A percentile compares a stretch with the other conserved stretches of the same genome.
Evolutionary conservation across 805 yeast genomes (phyloP).

Genomic region (Torulaspora maleeae): DNA sequence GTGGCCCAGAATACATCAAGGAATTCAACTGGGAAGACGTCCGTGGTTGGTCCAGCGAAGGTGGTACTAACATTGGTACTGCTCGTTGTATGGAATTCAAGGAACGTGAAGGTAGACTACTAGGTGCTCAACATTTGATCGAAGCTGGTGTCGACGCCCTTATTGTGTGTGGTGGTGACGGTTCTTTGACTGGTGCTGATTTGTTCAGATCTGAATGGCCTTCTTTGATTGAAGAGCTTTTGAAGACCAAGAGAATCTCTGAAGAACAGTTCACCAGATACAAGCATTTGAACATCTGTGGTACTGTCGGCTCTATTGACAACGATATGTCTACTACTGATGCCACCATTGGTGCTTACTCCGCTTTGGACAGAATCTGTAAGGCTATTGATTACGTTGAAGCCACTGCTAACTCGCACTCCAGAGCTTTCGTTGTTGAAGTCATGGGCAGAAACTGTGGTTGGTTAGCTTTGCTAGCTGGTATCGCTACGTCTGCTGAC

Average conservation of each 20-base stretch:
- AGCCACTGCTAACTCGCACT: slow-evolving; percentile 79
- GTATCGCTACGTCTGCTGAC: slow-evolving; percentile 76
- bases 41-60: slow-evolving; percentile 58
- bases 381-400: slow-evolving; percentile 71
- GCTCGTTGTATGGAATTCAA: slow-evolving; percentile 64
- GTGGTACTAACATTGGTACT: slow-evolving; percentile 73
- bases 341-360: slow-evolving; percentile 71
- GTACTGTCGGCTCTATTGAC: slow-evolving; percentile 74
- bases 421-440: slow-evolving; percentile 78
- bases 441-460: slow-evolving; percentile 92
- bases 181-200: slow-evolving; percentile 74
- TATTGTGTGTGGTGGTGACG: slow-evolving; percentile 76
- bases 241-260: slow-evolving; percentile 42
- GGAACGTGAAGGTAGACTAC: slow-evolving; percentile 56
- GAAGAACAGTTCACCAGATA: slow-evolving; percentile 42
- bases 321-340: slow-evolving; percentile 74
- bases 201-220: slow-evolving; percentile 72
- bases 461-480: slow-evolving; percentile 80
- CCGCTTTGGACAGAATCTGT: slow-evolving; percentile 65
- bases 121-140: slow-evolving; percentile 59
- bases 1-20: slow-evolving; percentile 48
- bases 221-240: slow-evolving; percentile 52
- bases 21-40: slow-evolving; percentile 68
- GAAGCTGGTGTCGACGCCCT: slow-evolving; percentile 66
- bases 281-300: slow-evolving; percentile 57